Evolutionary conservation across 2,329 filamentous ascomycete species (phyloP).

Genomic region (Triangularia verruculosa): DNA sequence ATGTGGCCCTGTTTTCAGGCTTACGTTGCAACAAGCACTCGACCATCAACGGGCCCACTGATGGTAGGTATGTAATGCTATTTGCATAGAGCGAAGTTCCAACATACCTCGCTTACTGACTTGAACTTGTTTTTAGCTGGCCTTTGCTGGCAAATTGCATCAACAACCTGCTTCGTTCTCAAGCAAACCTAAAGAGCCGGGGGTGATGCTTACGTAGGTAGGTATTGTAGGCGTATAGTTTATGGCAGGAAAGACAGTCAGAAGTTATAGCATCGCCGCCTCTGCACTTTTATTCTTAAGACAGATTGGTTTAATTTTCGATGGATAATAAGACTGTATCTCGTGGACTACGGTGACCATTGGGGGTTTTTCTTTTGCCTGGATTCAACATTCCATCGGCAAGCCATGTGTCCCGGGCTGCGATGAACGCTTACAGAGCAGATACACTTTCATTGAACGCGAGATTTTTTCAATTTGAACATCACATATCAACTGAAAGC

Average conservation of each 20-base stretch:
- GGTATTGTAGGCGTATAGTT: no score
- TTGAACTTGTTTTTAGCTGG: background rate
- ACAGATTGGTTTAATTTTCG: background rate
- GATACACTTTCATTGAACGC: no score
- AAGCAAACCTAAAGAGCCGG: background rate
- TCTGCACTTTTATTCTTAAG: background rate
- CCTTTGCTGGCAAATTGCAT: background rate
- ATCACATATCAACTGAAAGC: no score
- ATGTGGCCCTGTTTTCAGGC: no score
- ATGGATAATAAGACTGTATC: background rate
- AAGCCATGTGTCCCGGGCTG: background rate
- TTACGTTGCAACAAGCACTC: no score
- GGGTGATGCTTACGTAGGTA: no score
- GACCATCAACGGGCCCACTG: background rate
- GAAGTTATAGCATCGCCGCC: background rate
- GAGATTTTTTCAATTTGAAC: no score
- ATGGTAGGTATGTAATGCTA: background rate
- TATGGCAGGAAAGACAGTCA: no score
- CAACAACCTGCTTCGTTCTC: background rate
- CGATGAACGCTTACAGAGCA: background rate
- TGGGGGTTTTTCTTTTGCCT: background rate
- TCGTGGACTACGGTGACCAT: background rate
- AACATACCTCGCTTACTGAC: background rate
- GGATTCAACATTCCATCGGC: background rate
- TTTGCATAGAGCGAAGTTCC: no score